Evolutionary conservation across 441 rosid species (phyloP).

Genomic region (Gossypium laxum): DNA sequence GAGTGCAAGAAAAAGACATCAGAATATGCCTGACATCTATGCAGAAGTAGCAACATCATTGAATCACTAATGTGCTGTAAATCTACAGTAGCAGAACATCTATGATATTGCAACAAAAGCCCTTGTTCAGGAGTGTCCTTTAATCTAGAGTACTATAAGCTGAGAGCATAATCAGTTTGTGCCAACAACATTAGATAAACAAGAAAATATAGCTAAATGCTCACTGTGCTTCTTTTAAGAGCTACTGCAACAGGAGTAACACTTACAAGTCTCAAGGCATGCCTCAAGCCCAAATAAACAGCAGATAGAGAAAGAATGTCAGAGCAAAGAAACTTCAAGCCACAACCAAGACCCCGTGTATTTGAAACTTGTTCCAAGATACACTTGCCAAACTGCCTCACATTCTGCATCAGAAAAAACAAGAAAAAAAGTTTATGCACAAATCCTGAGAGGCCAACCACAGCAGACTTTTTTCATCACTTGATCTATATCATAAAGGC

Average conservation of each 20-base stretch:
- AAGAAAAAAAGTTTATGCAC: neutral
- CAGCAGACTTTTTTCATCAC: neutral
- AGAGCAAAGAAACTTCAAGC: conserved; percentile 87
- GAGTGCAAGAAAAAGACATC: conserved; percentile 18
- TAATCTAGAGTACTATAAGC: neutral
- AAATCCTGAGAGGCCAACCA: neutral
- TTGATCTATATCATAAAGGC: neutral
- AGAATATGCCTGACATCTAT: neutral
- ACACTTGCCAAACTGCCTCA: conserved; percentile 80
- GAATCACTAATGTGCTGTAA: neutral
- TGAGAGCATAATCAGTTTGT: neutral
- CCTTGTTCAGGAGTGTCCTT: neutral
- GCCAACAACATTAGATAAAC: neutral
- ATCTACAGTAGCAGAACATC: neutral
- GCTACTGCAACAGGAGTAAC: conserved; percentile 13
- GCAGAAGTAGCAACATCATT: neutral
- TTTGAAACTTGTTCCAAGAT: conserved; percentile 83
- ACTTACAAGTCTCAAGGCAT: conserved; percentile 70
- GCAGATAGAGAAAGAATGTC: conserved; percentile 42
- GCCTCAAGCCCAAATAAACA: conserved; percentile 61
- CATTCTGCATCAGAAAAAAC: conserved; percentile 47
- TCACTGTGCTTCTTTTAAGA: conserved; percentile 1
- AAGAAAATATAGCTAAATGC: neutral
- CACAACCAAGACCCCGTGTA: conserved; percentile 68
- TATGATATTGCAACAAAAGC: neutral